These are phyloP conservation scores for Raddia guianensis DNA, from an alignment of 176 grass and related monocot genomes.

Conservation along the genomic window DNA sequence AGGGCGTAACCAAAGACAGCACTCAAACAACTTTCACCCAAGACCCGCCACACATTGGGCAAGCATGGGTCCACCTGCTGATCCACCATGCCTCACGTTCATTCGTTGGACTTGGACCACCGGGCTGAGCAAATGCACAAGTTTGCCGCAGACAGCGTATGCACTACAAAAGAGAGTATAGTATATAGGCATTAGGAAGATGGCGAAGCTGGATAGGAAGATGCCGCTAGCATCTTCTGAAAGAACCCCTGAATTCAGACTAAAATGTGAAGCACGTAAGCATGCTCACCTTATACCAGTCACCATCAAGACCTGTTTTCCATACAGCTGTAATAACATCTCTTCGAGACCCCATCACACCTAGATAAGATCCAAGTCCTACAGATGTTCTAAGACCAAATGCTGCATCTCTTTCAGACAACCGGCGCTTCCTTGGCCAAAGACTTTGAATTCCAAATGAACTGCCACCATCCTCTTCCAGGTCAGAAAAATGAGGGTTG, in stretches of 20 bases:
- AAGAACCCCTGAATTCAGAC: slow-evolving; percentile 17
- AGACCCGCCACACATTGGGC: slow-evolving; percentile 95
- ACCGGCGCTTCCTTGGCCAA: slow-evolving; percentile 92
- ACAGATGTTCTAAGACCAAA: slow-evolving; percentile 99
- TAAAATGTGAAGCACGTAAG: slow-evolving; percentile 15
- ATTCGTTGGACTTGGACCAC: slow-evolving; percentile 49
- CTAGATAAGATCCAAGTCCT: slow-evolving; percentile 89
- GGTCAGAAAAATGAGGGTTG: slow-evolving; percentile 48
- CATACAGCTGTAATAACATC: slow-evolving; percentile 93
- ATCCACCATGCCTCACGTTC: slow-evolving; percentile 94
- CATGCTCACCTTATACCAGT: slow-evolving; percentile 90
- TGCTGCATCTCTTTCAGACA: slow-evolving; percentile 96
- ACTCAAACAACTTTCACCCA: slow-evolving; percentile 93
- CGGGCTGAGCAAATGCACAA: slow-evolving; percentile 78
- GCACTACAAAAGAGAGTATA: slow-evolving; percentile 59
- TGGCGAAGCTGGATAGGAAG: not conserved
- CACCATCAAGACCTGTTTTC: slow-evolving; percentile 90
- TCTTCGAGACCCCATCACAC: slow-evolving; percentile 97
- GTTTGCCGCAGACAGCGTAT: slow-evolving; percentile 94
- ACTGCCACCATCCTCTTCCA: slow-evolving; percentile 57
- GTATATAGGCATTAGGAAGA: not conserved
- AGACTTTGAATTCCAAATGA: slow-evolving; percentile 64
- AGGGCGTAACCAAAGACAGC: slow-evolving; percentile 10
- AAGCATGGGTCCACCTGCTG: slow-evolving; percentile 81
- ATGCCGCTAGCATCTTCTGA: not conserved